phyloP scores from a whole-genome alignment of 2,329 filamentous ascomycete genomes.

The Cercospora zeae-maydis region DNA sequence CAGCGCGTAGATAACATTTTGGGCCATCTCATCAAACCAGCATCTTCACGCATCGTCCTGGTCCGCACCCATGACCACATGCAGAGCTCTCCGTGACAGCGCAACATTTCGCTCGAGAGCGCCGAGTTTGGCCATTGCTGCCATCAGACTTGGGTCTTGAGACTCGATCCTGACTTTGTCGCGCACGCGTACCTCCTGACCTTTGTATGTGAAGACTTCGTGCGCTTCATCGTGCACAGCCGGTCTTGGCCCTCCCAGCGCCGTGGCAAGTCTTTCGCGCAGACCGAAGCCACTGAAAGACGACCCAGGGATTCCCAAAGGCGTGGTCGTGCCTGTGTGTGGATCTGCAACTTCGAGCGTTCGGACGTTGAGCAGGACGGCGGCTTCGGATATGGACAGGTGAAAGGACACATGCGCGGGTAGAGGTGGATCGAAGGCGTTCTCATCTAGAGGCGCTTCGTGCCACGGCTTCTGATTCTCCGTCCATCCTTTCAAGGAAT shows the following conservation, averaged over 20 bases:
- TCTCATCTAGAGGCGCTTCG: conserved; percentile 52
- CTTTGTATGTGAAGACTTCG: conserved; percentile 65
- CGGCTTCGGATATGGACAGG: conserved; percentile 52
- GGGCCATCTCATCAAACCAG: background rate
- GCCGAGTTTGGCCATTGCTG: conserved; percentile 75
- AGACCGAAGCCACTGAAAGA: conserved; percentile 56
- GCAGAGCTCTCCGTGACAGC: conserved; percentile 67
- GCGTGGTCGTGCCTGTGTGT: conserved; percentile 36
- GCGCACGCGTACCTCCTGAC: conserved; percentile 73
- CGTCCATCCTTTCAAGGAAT: conserved; percentile 55
- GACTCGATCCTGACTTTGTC: conserved; percentile 89
- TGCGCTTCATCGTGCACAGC: conserved; percentile 64
- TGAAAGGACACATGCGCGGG: conserved; percentile 71
- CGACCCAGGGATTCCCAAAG: conserved; percentile 21
- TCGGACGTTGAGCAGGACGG: conserved; percentile 63
- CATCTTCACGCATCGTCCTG: conserved; percentile 34
- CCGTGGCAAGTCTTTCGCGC: conserved; percentile 52
- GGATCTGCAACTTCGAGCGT: conserved; percentile 55
- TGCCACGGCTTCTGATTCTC: conserved; percentile 54
- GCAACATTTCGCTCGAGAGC: conserved; percentile 71
- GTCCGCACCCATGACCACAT: conserved; percentile 70
- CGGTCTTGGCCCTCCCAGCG: conserved; percentile 42
- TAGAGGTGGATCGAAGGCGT: conserved; percentile 60
- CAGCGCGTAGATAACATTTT: background rate
- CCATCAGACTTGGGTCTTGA: conserved; percentile 81